phyloP scores from a whole-genome alignment of 352 stramenopile genomes.

The Globisporangium paddicum region DNA sequence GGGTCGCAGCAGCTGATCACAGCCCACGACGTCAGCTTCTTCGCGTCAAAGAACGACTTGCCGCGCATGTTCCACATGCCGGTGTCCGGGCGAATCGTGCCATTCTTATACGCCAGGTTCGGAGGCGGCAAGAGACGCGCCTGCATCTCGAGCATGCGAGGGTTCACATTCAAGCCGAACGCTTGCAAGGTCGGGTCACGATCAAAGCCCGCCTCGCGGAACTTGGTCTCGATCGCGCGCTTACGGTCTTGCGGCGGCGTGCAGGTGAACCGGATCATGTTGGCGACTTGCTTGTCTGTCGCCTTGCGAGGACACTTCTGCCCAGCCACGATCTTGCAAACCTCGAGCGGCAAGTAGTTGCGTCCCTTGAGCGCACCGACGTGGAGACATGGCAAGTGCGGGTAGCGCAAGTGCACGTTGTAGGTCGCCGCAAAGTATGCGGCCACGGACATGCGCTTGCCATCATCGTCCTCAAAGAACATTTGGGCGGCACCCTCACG shows the following conservation, averaged over 20 bases:
- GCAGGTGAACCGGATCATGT: slow-evolving; percentile 76
- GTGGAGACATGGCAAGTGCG: slow-evolving; percentile 70
- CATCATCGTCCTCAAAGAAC: slow-evolving; percentile 58
- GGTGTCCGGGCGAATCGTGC: slow-evolving; percentile 36
- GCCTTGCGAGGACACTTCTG: slow-evolving; percentile 77
- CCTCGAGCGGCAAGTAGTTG: slow-evolving; percentile 82
- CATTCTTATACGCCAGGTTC: slow-evolving; percentile 45
- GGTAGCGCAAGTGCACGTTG: slow-evolving; percentile 54
- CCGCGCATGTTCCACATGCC: slow-evolving; percentile 72
- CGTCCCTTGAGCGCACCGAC: slow-evolving; percentile 70
- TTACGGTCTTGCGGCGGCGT: slow-evolving; percentile 56
- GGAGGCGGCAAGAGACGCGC: slow-evolving; percentile 43
- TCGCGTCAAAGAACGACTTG: slow-evolving; percentile 43
- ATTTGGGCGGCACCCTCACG: slow-evolving; percentile 34
- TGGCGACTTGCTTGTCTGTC: slow-evolving; percentile 74
- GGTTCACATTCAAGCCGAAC: slow-evolving; percentile 52
- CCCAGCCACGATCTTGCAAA: slow-evolving; percentile 62
- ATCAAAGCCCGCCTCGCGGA: slow-evolving; percentile 52
- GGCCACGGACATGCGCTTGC: slow-evolving; percentile 36
- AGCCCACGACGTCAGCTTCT: slow-evolving; percentile 38
- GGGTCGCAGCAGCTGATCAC: slow-evolving; percentile 53
- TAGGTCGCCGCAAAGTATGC: slow-evolving; percentile 61
- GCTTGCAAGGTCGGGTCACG: slow-evolving; percentile 43
- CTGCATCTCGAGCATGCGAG: slow-evolving; percentile 47
- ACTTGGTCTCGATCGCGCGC: slow-evolving; percentile 49